These are phyloP conservation scores for Pythium biforme DNA, from an alignment of 352 stramenopile genomes.

Conservation along the genomic window DNA sequence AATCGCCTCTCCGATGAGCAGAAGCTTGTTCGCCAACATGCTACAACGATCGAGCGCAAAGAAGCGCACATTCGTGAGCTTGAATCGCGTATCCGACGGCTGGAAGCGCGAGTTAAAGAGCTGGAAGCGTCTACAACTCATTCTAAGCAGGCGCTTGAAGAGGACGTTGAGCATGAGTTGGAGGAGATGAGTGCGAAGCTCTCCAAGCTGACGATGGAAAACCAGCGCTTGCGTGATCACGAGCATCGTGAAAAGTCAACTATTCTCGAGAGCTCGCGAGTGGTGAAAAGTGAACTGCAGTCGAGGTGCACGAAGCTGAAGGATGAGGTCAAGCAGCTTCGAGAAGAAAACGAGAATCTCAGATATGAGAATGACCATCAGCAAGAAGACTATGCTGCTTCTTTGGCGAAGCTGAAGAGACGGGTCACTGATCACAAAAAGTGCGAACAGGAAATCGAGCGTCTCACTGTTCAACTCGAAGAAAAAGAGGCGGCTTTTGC, in stretches of 20 bases:
- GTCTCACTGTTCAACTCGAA: slow-evolving; percentile 42
- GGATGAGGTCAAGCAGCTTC: slow-evolving; percentile 44
- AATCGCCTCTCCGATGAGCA: slow-evolving; percentile 20
- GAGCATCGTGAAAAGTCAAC: slow-evolving; percentile 23
- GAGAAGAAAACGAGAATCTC: slow-evolving; percentile 39
- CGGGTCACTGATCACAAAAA: slow-evolving; percentile 36
- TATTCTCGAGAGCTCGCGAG: slow-evolving; percentile 15
- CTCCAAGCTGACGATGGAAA: slow-evolving; percentile 54
- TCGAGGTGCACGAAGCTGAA: slow-evolving; percentile 47
- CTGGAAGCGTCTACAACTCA: slow-evolving; percentile 17
- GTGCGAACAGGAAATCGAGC: slow-evolving; percentile 39
- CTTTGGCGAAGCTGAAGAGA: slow-evolving; percentile 42
- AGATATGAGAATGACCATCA: slow-evolving; percentile 13
- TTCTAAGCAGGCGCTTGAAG: slow-evolving; percentile 40
- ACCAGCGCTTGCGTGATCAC: slow-evolving; percentile 39
- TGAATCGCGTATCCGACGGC: slow-evolving; percentile 12
- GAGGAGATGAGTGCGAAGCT: slow-evolving; percentile 47
- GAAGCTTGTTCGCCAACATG: slow-evolving; percentile 21
- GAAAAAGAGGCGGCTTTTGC: slow-evolving; percentile 55
- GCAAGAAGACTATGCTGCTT: slow-evolving; percentile 7
- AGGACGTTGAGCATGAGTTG: slow-evolving; percentile 43
- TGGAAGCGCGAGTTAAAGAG: slow-evolving; percentile 15
- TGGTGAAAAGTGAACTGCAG: slow-evolving; percentile 29
- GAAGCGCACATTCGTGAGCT: slow-evolving; percentile 23
- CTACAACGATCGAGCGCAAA: slow-evolving; percentile 20